These are phyloP conservation scores for Calvatia gigantea DNA, from an alignment of 768 basidiomycete species.

Conservation along the genomic window DNA sequence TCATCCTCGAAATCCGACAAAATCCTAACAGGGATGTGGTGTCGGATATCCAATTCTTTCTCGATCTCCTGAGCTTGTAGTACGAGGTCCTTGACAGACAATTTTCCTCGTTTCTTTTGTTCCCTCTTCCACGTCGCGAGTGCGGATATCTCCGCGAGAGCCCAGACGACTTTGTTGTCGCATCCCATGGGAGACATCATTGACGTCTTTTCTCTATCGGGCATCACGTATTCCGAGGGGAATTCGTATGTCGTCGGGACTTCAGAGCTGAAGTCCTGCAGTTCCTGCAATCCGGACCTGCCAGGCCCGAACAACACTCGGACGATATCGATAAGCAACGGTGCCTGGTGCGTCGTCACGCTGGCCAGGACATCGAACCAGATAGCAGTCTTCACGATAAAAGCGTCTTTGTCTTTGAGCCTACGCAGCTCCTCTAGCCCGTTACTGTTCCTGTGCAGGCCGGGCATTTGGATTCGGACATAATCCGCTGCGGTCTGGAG, in stretches of 20 bases:
- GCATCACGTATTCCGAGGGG: neutral
- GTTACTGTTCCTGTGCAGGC: conserved; percentile 30
- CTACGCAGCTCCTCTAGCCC: conserved; percentile 43
- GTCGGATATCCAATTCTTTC: conserved; percentile 20
- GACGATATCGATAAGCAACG: conserved; percentile 56
- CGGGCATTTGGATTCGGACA: conserved; percentile 44
- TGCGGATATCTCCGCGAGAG: conserved; percentile 67
- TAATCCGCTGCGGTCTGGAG: conserved; percentile 58
- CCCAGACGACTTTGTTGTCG: conserved; percentile 75
- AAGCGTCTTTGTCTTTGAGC: conserved; percentile 47
- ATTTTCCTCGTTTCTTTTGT: conserved; percentile 33
- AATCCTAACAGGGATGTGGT: conserved; percentile 16
- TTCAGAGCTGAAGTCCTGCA: conserved; percentile 9
- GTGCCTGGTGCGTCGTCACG: conserved; percentile 58
- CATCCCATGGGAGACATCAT: conserved; percentile 88
- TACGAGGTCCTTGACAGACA: conserved; percentile 63
- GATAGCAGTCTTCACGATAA: conserved; percentile 79
- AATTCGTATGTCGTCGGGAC: neutral
- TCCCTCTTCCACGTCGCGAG: conserved; percentile 65
- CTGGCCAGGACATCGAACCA: conserved; percentile 88
- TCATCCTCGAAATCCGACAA: conserved; percentile 19
- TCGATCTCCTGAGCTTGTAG: conserved; percentile 51
- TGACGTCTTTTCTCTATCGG: conserved; percentile 36
- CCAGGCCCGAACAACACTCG: conserved; percentile 51
- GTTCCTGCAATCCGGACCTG: conserved; percentile 35